These are phyloP conservation scores for Penicillium riverlandense DNA, from an alignment of 495 filamentous ascomycete genomes.

Conservation along the genomic window DNA sequence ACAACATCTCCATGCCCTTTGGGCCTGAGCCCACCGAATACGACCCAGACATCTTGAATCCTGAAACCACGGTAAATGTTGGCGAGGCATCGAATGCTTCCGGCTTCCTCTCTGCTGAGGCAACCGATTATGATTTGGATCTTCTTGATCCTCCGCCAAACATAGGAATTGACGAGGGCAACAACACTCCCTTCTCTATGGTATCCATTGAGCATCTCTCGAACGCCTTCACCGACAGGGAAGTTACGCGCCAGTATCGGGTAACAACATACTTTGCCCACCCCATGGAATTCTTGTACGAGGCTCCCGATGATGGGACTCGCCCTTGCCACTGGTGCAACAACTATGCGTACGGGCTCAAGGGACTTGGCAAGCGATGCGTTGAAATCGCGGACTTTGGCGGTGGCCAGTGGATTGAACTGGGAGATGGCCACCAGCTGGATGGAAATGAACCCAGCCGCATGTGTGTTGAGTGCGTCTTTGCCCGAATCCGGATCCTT, in stretches of 20 bases:
- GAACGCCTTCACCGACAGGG: too few species aligned
- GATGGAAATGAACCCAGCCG: constrained; percentile 6
- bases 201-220: too few species aligned
- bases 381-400: neutral
- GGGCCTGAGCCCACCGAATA: too few species aligned
- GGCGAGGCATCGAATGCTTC: too few species aligned
- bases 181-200: too few species aligned
- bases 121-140: too few species aligned
- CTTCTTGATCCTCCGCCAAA: neutral
- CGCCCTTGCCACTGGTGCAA: constrained; percentile 7
- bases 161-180: too few species aligned
- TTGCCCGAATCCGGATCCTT: constrained; percentile 1
- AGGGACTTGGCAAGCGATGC: constrained; percentile 1
- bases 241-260: neutral
- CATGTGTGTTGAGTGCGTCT: constrained; percentile 4
- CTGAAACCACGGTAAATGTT: too few species aligned
- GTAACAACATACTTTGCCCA: constrained; percentile 1
- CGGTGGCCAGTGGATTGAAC: neutral
- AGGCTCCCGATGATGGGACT: neutral
- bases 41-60: too few species aligned
- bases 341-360: constrained; percentile 8
- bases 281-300: neutral
- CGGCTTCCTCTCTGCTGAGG: too few species aligned
- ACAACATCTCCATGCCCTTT: too few species aligned
- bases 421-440: neutral